Evolutionary conservation across 306 rosid species (phyloP).

Genomic region (Pterocarpus macrocarpus): DNA sequence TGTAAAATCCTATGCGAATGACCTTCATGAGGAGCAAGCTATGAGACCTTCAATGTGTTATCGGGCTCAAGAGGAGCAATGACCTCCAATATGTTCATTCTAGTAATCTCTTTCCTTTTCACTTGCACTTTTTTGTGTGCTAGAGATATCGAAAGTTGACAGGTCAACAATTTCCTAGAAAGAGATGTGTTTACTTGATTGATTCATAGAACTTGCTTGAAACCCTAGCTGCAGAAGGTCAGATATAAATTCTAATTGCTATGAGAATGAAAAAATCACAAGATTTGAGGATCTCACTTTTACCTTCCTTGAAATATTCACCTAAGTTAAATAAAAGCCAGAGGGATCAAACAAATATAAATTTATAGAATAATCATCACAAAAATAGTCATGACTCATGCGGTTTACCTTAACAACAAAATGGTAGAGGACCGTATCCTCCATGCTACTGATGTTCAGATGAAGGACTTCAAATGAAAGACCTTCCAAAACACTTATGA

Average conservation of each 20-base stretch:
- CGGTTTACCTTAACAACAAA: conserved; percentile 82
- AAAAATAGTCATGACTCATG: neutral
- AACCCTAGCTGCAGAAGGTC: conserved; percentile 41
- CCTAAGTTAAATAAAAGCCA: neutral
- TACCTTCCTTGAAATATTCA: neutral
- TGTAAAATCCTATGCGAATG: neutral
- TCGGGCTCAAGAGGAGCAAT: neutral
- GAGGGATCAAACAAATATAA: neutral
- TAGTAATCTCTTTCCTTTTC: neutral
- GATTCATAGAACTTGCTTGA: conserved; percentile 36
- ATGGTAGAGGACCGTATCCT: conserved; percentile 82
- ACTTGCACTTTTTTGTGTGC: neutral
- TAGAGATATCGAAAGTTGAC: neutral
- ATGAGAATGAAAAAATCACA: conserved; percentile 12
- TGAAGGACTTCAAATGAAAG: conserved; percentile 90
- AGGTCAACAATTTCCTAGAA: neutral
- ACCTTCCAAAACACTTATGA: conserved; percentile 74
- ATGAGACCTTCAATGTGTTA: too few species aligned
- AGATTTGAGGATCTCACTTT: conserved; percentile 25
- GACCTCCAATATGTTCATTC: neutral
- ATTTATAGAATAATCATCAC: conserved; percentile 5
- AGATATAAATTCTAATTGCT: conserved; percentile 1
- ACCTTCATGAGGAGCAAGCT: too few species aligned
- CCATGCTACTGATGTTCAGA: conserved; percentile 92
- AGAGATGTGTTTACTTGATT: conserved; percentile 6